Conservation (phyloP, 768 basidiomycete genomes). For the Auricularia cornea region DNA sequence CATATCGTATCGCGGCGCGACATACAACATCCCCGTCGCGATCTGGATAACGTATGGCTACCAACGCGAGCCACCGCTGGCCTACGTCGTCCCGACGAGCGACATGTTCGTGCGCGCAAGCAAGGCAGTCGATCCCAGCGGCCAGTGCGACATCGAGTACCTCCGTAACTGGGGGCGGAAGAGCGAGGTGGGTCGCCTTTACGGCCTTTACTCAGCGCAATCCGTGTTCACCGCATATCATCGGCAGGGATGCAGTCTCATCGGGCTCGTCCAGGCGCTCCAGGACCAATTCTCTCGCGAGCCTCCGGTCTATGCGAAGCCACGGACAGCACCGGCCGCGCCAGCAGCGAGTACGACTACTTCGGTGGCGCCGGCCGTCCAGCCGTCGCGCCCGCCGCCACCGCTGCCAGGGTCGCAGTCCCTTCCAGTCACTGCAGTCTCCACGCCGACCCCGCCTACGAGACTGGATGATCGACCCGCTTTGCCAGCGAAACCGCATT, state of each 20-base stretch:
- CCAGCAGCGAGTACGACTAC: background rate
- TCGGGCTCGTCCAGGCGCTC: constrained; percentile 64
- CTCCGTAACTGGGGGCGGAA: constrained; percentile 72
- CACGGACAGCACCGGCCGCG: constrained; percentile 27
- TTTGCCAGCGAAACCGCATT: background rate
- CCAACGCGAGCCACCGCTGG: constrained; percentile 72
- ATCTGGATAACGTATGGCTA: constrained; percentile 84
- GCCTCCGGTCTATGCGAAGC: constrained; percentile 87
- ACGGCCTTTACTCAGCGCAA: constrained; percentile 5
- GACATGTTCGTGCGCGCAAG: constrained; percentile 84
- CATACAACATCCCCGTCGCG: constrained; percentile 92
- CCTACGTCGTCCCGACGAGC: constrained; percentile 84
- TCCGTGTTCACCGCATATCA: background rate
- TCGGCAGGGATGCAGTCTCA: constrained; percentile 66
- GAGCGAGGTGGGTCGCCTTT: constrained; percentile 51
- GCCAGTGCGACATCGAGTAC: constrained; percentile 61
- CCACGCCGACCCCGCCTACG: constrained; percentile 4
- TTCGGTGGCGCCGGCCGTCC: background rate
- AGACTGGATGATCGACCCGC: background rate
- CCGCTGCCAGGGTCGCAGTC: constrained; percentile 11
- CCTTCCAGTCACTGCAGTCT: background rate
- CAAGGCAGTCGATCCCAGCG: constrained; percentile 72
- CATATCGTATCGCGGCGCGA: constrained; percentile 61
- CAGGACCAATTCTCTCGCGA: constrained; percentile 73
- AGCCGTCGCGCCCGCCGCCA: constrained; percentile 12